Base-by-base conservation (phyloP, 78 protist genomes). In the Guillardia theta region DNA sequence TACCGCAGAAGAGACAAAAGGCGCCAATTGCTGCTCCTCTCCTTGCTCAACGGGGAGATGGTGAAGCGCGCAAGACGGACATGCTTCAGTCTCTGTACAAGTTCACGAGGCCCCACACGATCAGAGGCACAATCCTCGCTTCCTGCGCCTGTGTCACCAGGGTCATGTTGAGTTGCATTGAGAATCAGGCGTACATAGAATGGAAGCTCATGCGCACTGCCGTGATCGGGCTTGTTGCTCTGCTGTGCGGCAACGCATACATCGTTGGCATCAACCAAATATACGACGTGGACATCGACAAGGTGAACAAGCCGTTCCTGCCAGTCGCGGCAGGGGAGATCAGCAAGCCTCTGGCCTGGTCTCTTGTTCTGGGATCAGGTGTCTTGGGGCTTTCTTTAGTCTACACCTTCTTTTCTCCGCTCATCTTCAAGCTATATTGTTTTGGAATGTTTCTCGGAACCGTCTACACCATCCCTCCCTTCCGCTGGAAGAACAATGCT, bases 211-310 rank as follows among this genome's bases (percentile, higher is more conserved):
- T 78, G 44, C 90, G 24, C 53, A 78, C 90, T 15, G 92, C 92
- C 9, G 12, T 87, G 12, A 46, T 44, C n/a, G 92, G 92, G 62
- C 64, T 87, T 27, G 1, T 87, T 36, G 53, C 64, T 12, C 92
- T 87, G 9, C 92, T 87, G 21, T 87, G 92, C 62, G 92, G 92
- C 64, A 87, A 87, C 62, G 53, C 53, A 6, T 87, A 46, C 62
- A 87, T 87, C 62, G 92, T 87, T 62, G 92, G 92, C 92, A 87
- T 87, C 92, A 87, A 87, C 62, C 92, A 87, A 39, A 87, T 87
- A 27, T 87, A 46, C 62, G 92, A 87, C 37, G 92, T 87, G 24
- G 92, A 87, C 22, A 87, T 87, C 1, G 92, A 87, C 62, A 87
- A 87, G 92, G 88, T 87, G 37, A 87, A 87, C 92, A 87, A 87